Evolutionary conservation across 139 green algal species (phyloP), one percentile per base, ranked within the genome.

Genomic region (Diplosphaera chodatii): DNA sequence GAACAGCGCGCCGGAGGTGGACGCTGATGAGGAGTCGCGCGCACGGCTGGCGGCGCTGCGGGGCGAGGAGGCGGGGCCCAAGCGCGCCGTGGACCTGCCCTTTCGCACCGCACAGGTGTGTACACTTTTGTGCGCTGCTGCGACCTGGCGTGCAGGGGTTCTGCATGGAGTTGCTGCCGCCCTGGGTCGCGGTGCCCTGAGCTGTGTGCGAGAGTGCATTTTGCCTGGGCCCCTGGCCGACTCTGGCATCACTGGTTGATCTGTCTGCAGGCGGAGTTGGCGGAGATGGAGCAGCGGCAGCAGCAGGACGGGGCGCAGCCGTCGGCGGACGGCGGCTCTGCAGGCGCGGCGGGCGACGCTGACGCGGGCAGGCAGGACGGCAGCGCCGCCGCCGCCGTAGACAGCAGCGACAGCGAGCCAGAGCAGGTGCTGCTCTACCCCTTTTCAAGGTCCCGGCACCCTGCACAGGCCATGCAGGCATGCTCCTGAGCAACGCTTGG

Each of bases 1-100:
- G 66, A 81, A 88, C 75, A 88, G 94, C 74, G 76, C 63, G n/a
- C 64, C 79, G 29, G 76, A 78, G 40, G 32, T 92, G 31, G 76
- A 94, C 66, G 73, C 83, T 3, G 84, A 91, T 30, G 73, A 79
- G 33, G 89, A 92, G 64, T 82, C 83, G 0, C 68, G 78, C n/a
- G 40, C 67, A 27, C 81, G 88, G 20, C 73, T 93, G 13, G 80
- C 80, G 70, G 76, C 72, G 4, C 78, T 92, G 25, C 59, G 78
- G n/a, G 75, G 84, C 25, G 71, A 70, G 32, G 69, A 22, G 8
- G 67, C 30, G 37, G 64, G 10, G 21, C 55, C 55, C 20, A 64
- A 64, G 23, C 5, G 15, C 13, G 56, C 70, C 59, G 63, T 66
- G 10, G 55, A 72, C 15, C n/a, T 30, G 32, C 72, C 72, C 1